Evolutionary conservation across 495 filamentous ascomycete species (phyloP), one percentile per base, ranked within the genome.

Genomic region (Penicillium waksmanii): DNA sequence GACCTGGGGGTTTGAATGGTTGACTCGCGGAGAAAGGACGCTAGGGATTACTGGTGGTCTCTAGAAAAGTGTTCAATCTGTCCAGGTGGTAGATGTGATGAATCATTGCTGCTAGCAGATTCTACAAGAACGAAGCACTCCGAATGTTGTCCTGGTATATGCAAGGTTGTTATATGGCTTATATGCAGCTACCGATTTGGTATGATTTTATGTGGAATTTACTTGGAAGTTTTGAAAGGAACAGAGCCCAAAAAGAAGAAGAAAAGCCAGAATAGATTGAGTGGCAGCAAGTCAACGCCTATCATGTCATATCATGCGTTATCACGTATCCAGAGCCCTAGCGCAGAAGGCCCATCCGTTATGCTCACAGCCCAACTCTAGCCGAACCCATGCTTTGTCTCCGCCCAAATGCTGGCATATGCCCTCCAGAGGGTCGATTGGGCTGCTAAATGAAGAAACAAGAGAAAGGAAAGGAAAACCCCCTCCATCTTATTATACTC

Each of bases 401-500:
- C 17, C 21, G 27, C 53, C 40, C 19, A 6, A 51, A 31, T 31
- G 27, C 27, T 31, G 27, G 8, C 27, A 31, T 5, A 31, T 31
- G 6, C 1, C 27, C 27, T 31, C 27, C 27, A 31, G 27, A 31
- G 27, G 5, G 8, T 31, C 27, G 27, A 31, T 31, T 6, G 8
- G 27, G 27, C 27, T 31, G 8, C 27, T 9, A 31, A 31, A 9
- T 31, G 27, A 9, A 31, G 36, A 38, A n/a, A 12, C n/a, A 54
- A 56, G 51, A 44, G 23, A 55, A n/a, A 38, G 3, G 2, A 6
- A 36, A 36, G 10, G 1, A 36, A 38, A n/a, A 38, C 12, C 15
- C 2, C 36, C 3, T 38, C 8, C 9, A 12, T 38, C 36, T 38
- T 12, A 40, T 74, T 73, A 97, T 31, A 98, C 87, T 2, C 94